Base-by-base conservation (phyloP, 139 green algal genomes). In the Chlorella vulgaris region DNA sequence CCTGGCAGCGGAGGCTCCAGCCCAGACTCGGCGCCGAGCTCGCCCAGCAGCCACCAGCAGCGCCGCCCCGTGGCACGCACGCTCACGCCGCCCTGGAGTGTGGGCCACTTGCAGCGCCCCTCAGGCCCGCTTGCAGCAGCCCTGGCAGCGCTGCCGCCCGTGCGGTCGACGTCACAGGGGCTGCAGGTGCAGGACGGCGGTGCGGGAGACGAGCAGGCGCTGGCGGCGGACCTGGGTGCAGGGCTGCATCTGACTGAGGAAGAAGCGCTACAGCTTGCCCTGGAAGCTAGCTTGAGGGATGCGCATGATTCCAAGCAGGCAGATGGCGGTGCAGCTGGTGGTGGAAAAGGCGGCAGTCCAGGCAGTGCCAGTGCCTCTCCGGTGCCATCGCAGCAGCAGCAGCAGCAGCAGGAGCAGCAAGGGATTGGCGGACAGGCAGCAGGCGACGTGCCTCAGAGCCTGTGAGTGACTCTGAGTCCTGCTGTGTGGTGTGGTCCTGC, bases 221-320 rank as follows among this genome's bases (percentile, higher is more conserved):
- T 70, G 63, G 63, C 63, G 24, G 63, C 19, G 19, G 63, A 8
- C 8, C 53, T 53, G 67, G 67, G n/a, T n/a, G n/a, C 35, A 26
- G 1, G 2, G 7, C 39, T 60, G 42, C 28, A n/a, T 29, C 7
- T 87, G 15, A 78, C 61, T 39, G 82, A 86, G 28, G 60, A 75
- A 24, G 82, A 70, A 4, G 82, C 47, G 65, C 83, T 88, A 40
- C 69, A 88, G 55, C 58, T 31, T 29, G 81, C 81, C 5, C 31
- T 88, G 7, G 80, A 76, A 58, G 51, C 84, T 33, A 84, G 67
- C 3, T 40, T 88, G 42, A 7, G 35, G 6, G 82, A 74, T 2
- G 38, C 51, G 18, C 36, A 26, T 1, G 47, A 80, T 63, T 24
- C 47, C 47, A 55, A 15, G 47, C 15, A 55, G 53, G 19, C 47